A percentile compares a stretch with the other conserved stretches of the same genome.
Conservation (phyloP, 768 basidiomycete genomes). For the Lyophyllum decastes region DNA sequence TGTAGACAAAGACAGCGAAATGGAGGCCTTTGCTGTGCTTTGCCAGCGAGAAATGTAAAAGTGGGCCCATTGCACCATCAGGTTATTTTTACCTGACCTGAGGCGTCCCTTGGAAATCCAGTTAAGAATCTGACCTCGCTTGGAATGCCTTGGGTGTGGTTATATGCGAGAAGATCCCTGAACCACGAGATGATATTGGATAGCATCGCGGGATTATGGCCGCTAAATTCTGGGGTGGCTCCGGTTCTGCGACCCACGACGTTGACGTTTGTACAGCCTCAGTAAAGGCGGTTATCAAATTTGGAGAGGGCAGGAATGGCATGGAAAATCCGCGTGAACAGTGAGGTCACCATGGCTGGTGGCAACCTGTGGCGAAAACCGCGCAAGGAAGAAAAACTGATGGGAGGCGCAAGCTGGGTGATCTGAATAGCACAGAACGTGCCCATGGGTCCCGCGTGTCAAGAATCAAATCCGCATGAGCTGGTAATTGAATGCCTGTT, state of each 20-base stretch:
- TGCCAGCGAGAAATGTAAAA: too few species aligned
- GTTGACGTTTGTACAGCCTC: neutral
- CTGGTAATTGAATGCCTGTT: neutral
- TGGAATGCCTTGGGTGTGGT: neutral
- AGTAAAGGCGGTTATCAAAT: neutral
- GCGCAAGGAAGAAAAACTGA: constrained; percentile 13
- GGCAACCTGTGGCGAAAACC: constrained; percentile 25
- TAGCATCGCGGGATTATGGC: neutral
- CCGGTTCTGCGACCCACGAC: neutral
- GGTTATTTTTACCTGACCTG: too few species aligned
- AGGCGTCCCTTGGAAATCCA: neutral
- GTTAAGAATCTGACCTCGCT: neutral
- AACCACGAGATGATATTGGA: neutral
- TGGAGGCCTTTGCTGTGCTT: too few species aligned
- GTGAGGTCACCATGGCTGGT: neutral
- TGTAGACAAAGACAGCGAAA: too few species aligned
- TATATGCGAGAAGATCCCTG: neutral
- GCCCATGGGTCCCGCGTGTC: neutral
- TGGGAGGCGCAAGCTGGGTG: constrained; percentile 3
- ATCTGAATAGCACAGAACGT: neutral
- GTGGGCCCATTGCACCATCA: too few species aligned
- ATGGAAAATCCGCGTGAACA: too few species aligned
- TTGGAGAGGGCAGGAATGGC: neutral
- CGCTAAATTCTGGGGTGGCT: neutral
- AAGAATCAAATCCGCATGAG: neutral